These are phyloP conservation scores for Stellera chamaejasme DNA, from an alignment of 345 rosid species.

Conservation along the genomic window DNA sequence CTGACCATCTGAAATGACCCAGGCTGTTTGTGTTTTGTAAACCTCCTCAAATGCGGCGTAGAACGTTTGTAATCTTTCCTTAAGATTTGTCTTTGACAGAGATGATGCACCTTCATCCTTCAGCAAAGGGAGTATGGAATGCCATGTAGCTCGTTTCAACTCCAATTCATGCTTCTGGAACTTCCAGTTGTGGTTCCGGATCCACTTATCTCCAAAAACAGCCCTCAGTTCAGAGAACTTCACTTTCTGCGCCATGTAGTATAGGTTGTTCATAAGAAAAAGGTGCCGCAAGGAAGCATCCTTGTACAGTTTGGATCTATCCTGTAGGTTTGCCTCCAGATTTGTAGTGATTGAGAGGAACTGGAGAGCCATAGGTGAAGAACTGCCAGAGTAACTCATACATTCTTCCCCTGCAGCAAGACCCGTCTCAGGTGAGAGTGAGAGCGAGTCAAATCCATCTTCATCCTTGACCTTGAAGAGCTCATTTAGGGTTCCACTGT, in stretches of 20 bases:
- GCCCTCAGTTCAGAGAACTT: conserved; percentile 53
- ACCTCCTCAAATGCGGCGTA: conserved; percentile 68
- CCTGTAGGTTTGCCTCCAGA: conserved; percentile 62
- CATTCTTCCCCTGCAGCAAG: conserved; percentile 33
- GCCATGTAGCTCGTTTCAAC: conserved; percentile 79
- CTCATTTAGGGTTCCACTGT: conserved; percentile 47
- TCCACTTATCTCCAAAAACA: conserved; percentile 73
- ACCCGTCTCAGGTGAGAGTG: conserved; percentile 28
- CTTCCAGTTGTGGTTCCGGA: conserved; percentile 64
- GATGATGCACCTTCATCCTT: conserved; percentile 51
- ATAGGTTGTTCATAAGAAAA: conserved; percentile 79
- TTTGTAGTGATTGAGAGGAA: conserved; percentile 48
- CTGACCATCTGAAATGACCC: conserved; percentile 55
- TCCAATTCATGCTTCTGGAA: conserved; percentile 67
- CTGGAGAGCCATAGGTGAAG: conserved; percentile 35
- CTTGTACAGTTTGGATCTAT: conserved; percentile 54
- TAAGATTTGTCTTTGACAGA: conserved; percentile 39
- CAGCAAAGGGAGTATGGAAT: conserved; percentile 50
- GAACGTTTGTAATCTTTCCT: conserved; percentile 60
- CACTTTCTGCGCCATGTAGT: conserved; percentile 84
- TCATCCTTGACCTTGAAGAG: conserved; percentile 48
- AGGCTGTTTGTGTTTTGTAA: conserved; percentile 69
- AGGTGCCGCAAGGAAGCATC: conserved; percentile 62
- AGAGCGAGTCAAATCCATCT: conserved; percentile 11
- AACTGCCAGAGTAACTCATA: conserved; percentile 14